Conservation (phyloP, 495 filamentous ascomycete genomes). For the Cenococcum geophilum region DNA sequence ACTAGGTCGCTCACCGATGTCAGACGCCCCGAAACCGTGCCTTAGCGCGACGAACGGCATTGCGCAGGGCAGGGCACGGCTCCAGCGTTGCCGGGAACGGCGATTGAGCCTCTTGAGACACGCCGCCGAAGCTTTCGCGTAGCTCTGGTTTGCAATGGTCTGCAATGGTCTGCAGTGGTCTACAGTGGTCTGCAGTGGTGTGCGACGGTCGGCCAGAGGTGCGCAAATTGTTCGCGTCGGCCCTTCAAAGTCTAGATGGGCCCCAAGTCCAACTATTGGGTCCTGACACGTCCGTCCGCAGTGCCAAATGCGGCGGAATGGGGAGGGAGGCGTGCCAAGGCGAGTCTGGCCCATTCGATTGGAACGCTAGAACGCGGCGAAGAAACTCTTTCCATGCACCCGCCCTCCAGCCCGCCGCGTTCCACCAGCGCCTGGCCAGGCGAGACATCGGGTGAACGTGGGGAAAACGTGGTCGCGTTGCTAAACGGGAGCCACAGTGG, state of each 20-base stretch:
- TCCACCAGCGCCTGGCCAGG: background rate
- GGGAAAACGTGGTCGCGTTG: conserved; percentile 1
- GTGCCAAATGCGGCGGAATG: background rate
- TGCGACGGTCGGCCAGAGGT: too few relatives aligned
- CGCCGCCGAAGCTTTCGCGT: background rate
- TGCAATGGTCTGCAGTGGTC: background rate
- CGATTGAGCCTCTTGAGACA: background rate
- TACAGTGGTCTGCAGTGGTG: background rate
- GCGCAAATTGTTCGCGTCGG: background rate
- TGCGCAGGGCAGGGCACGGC: background rate
- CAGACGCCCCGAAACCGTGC: background rate
- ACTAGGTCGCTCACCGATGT: background rate
- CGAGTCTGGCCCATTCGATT: background rate
- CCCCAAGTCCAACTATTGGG: background rate
- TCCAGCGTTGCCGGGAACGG: background rate
- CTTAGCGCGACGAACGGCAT: background rate
- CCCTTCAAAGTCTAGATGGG: background rate
- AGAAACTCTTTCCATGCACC: too few relatives aligned
- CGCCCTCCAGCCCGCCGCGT: too few relatives aligned
- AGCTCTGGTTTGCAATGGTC: background rate
- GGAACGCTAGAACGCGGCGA: background rate
- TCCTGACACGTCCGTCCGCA: background rate
- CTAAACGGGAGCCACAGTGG: background rate
- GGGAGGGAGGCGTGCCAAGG: background rate
- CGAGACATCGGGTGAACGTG: conserved; percentile 1